Percentiles rank a stretch among this genome's conserved stretches.
Conservation (phyloP, 192 early-diverging fungal species). For the Rhizophlyctis rosea region DNA sequence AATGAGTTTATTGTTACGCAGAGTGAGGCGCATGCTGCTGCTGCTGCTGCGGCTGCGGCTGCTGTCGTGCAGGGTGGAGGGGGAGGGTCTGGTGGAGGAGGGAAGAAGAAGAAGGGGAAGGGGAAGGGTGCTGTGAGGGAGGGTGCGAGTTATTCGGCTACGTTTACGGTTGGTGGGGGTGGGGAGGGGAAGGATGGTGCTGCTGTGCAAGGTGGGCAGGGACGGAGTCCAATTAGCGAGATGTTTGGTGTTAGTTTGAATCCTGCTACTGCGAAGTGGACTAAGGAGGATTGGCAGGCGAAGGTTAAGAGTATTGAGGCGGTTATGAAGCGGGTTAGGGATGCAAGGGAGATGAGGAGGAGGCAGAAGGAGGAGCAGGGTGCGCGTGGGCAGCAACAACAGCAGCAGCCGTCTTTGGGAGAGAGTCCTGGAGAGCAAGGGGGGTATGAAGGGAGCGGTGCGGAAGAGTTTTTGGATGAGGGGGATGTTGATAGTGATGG, state of each 20-base stretch:
- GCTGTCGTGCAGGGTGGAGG: not conserved
- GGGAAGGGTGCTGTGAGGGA: not conserved
- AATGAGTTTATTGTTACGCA: slow-evolving; percentile 17
- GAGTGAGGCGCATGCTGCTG: too few relatives aligned
- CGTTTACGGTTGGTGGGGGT: slow-evolving; percentile 3
- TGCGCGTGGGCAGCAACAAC: too few relatives aligned
- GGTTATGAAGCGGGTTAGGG: slow-evolving; percentile 30
- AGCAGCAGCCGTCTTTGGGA: too few relatives aligned
- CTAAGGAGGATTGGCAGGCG: slow-evolving; percentile 26
- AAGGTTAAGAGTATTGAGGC: slow-evolving; percentile 25
- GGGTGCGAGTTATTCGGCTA: slow-evolving; percentile 3
- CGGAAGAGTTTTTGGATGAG: too few relatives aligned
- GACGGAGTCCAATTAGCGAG: slow-evolving; percentile 2
- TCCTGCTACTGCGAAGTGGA: slow-evolving; percentile 20
- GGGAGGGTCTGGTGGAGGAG: not conserved
- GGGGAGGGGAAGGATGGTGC: not conserved
- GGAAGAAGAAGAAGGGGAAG: slow-evolving; percentile 6
- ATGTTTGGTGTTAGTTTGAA: slow-evolving; percentile 18
- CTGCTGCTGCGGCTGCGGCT: too few relatives aligned
- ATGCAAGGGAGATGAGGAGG: slow-evolving; percentile 13
- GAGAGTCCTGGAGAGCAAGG: too few relatives aligned
- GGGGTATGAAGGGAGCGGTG: too few relatives aligned
- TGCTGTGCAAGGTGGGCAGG: too few relatives aligned
- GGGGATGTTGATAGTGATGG: too few relatives aligned
- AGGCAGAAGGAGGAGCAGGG: slow-evolving; percentile 9